Evolutionary conservation across 768 basidiomycete genomes (phyloP), one percentile per base, ranked within the genome.

Genomic region (Flagelloscypha sp.): DNA sequence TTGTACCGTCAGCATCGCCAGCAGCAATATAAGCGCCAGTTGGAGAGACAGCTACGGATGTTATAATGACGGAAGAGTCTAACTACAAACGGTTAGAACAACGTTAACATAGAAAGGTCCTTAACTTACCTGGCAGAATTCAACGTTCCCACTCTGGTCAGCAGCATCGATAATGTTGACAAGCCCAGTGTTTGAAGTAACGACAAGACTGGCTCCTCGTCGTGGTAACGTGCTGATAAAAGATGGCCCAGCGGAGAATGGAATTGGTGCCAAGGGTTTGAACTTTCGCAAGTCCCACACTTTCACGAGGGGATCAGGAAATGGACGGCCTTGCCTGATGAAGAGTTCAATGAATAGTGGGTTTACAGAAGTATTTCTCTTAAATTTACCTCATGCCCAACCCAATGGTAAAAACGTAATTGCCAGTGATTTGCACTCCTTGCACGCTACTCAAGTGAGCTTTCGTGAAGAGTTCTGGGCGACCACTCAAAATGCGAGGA

Each of bases 1-100:
- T 71, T 5, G 67, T 63, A 12, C 93, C 92, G 27, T 86, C 80
- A 0, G 81, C 78, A 48, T 95, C 92, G 1, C 90, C 93, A 46
- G 93, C 90, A 1, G 88, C 92, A 51, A 98, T 67, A 49, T 89
- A 95, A n/a, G 84, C 77, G 23, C 85, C 89, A 4, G 83, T 83
- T 2, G 86, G 79, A 2, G 90, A 89, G 19, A 95, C 62, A 2
- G 92, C 79, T 38, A 79, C 68, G 21, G 87, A 79, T 5, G 77
- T 87, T 35, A 97, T 56, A 54, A 78, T 90, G 0, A 86, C 79
- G 0, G 76, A 49, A n/a, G 77, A 49, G 44, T 85, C 80, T 31
- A 86, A 63, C 83, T 86, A 43, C 33, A 35, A 23, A 27, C 21
- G 28, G 41, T 47, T 27, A 23, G 43, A 38, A 33, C 17, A 35